Evolutionary conservation across 2,329 filamentous ascomycete species (phyloP), one percentile per base, ranked within the genome.

Genomic region (Fusarium chlamydosporum): DNA sequence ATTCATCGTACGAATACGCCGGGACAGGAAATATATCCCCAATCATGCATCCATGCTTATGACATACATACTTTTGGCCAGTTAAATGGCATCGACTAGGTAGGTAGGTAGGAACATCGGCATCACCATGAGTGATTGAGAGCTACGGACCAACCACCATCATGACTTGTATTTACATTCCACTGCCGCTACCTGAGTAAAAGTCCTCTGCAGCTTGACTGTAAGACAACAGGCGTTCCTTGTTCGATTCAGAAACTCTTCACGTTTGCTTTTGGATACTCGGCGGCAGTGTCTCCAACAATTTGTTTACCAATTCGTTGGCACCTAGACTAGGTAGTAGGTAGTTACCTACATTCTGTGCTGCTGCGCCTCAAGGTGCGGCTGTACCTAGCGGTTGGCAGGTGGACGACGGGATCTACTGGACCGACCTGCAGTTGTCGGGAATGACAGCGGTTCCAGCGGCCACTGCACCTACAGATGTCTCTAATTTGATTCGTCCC

Each of bases 301-400:
- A 34, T 41, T 35, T 50, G 27, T 15, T 23, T 20, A 16, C 27
- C 29, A 34, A 15, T 42, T n/a, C 23, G 23, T n/a, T n/a, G n/a
- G n/a, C n/a, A n/a, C n/a, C n/a, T n/a, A n/a, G n/a, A n/a, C n/a
- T n/a, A n/a, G n/a, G n/a, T 23, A 3, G 23, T 23, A 23, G 23
- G 23, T 23, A 23, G 23, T 23, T 23, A 23, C 23, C 23, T 23
- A 23, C 16, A 23, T 61, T 23, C 29, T 56, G 43, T 40, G 23
- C 42, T 38, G 50, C 43, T 67, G 59, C 62, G 58, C 65, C 68
- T 62, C 58, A 46, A 38, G 38, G 15, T 33, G 10, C 15, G 7
- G 13, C 38, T 38, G 51, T 54, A 51, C 18, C 20, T 37, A 37
- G 58, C 46, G 51, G 71, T 74, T 73, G 71, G 69, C 69, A 61